Evolutionary conservation across 768 basidiomycete species (phyloP).

Genomic region (Tricholoma hemisulphureum): DNA sequence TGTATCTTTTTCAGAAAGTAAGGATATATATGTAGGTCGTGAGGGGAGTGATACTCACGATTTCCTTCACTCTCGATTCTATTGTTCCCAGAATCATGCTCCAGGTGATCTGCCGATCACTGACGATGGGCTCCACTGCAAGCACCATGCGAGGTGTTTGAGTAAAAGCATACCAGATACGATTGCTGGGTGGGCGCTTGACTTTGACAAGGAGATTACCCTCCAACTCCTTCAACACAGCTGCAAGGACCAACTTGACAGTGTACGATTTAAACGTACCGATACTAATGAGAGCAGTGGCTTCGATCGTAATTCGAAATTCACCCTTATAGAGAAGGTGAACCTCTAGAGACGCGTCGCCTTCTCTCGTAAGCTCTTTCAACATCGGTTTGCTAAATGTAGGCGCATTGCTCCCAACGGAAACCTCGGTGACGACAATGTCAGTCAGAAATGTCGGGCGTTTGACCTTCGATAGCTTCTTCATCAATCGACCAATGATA

Average conservation of each 20-base stretch:
- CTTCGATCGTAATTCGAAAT: conserved; percentile 85
- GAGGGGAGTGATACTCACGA: conserved; percentile 49
- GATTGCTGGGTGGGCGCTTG: conserved; percentile 92
- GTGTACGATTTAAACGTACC: conserved; percentile 83
- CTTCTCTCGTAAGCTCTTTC: conserved; percentile 93
- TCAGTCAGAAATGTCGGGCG: conserved; percentile 84
- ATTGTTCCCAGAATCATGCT: conserved; percentile 87
- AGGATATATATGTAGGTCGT: conserved; percentile 1
- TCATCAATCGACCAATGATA: conserved; percentile 87
- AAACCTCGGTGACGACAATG: conserved; percentile 83
- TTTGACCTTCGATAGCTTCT: conserved; percentile 90
- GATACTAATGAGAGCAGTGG: conserved; percentile 82
- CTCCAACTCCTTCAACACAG: conserved; percentile 84
- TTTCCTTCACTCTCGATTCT: conserved; percentile 83
- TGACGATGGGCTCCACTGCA: conserved; percentile 90
- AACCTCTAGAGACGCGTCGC: conserved; percentile 87
- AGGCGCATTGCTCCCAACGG: conserved; percentile 80
- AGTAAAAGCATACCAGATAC: conserved; percentile 97
- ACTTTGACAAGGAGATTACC: conserved; percentile 88
- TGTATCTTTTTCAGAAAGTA: conserved; percentile 57
- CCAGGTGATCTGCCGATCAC: conserved; percentile 93
- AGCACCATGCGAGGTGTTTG: conserved; percentile 84
- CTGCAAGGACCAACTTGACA: conserved; percentile 87
- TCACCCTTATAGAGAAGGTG: conserved; percentile 84
- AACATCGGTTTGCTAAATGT: conserved; percentile 97